These are phyloP conservation scores for Xylaria longipes DNA, from an alignment of 495 filamentous ascomycete genomes.

Conservation along the genomic window DNA sequence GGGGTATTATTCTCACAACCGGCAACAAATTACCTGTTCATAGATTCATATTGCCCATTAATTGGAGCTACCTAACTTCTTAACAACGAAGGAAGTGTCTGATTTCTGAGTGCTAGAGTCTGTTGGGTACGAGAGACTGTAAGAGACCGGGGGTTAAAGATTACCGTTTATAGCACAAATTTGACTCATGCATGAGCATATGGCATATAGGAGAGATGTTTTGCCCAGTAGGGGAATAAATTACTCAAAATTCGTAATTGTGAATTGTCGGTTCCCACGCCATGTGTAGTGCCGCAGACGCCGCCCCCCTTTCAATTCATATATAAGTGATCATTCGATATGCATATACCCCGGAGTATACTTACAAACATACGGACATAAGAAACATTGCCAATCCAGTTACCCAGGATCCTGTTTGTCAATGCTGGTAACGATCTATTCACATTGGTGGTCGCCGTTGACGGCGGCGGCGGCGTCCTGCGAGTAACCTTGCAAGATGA, in stretches of 20 bases:
- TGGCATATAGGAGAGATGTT: neutral
- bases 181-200: neutral
- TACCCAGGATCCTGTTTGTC: slow-evolving; percentile 5
- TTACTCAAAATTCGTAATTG: neutral
- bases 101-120: slow-evolving; percentile 8
- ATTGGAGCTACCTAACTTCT: neutral
- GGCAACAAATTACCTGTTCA: neutral
- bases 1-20: neutral
- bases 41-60: neutral
- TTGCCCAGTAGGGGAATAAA: neutral
- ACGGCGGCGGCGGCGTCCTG: slow-evolving; percentile 18
- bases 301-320: slow-evolving; percentile 4
- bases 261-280: neutral
- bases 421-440: neutral
- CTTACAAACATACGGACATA: slow-evolving; percentile 22
- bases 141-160: neutral
- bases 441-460: slow-evolving; percentile 10
- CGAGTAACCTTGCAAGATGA: slow-evolving; percentile 21
- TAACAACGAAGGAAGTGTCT: slow-evolving; percentile 9
- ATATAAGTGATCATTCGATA: neutral
- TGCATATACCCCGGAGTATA: neutral
- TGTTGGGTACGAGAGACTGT: neutral
- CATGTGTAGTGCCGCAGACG: slow-evolving; percentile 14
- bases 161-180: neutral
- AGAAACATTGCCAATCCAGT: slow-evolving; percentile 9